Percentiles rank a stretch among this genome's conserved stretches.
Conservation (phyloP, 225 moss, liverwort and hornwort species). For the Polytrichum commune region DNA sequence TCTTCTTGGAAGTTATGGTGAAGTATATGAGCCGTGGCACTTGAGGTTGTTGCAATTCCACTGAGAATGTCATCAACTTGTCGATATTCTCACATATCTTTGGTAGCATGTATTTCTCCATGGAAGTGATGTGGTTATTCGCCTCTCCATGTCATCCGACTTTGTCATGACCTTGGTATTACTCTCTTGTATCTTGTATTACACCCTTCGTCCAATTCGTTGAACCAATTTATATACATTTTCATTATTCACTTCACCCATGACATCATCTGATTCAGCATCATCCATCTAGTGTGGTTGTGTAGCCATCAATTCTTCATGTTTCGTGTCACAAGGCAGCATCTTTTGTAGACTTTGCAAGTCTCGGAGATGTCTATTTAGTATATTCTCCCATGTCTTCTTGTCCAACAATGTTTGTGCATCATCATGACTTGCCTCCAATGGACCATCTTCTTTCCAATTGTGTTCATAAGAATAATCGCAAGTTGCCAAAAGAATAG, state of each 20-base stretch:
- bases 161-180: background rate
- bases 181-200: background rate
- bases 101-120: background rate
- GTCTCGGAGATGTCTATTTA: background rate
- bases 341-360: background rate
- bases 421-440: background rate
- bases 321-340: too few species aligned
- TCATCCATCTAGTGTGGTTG: background rate
- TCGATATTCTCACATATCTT: background rate
- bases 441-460: background rate
- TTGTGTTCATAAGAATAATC: background rate
- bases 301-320: background rate
- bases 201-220: background rate
- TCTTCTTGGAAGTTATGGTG: background rate
- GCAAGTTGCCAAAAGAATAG: background rate
- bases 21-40: background rate
- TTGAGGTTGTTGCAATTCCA: background rate
- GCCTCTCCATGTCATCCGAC: too few species aligned
- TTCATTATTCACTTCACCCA: background rate
- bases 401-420: background rate
- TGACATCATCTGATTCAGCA: background rate
- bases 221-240: background rate
- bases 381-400: background rate
- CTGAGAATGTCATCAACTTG: background rate
- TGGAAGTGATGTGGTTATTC: too few species aligned